Evolutionary conservation across 208 protist species (phyloP).

Genomic region (Acanthamoeba lenticulata): DNA sequence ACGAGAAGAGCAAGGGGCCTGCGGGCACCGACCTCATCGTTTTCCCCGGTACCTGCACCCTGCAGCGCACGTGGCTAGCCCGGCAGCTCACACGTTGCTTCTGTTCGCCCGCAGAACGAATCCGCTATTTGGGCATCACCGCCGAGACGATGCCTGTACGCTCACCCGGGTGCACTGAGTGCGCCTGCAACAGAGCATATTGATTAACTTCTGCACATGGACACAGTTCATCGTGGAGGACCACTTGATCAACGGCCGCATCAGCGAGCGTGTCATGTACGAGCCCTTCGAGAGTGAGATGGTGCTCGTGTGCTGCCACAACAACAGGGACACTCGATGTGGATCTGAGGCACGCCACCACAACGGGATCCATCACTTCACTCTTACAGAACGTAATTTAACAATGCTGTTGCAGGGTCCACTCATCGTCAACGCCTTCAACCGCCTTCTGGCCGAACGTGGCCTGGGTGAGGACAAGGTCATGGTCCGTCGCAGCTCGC

Average conservation of each 20-base stretch:
- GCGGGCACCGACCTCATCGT: background rate
- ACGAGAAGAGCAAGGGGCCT: background rate
- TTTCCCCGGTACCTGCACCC: background rate
- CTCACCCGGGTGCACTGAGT: background rate
- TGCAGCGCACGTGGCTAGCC: background rate
- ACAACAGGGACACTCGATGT: background rate
- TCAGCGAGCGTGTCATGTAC: background rate
- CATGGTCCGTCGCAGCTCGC: background rate
- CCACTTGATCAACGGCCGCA: background rate
- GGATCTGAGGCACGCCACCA: background rate
- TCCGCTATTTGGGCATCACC: background rate
- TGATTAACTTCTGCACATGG: background rate
- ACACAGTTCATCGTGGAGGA: background rate
- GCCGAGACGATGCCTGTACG: background rate
- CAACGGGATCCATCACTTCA: too few relatives aligned
- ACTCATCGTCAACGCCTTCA: background rate
- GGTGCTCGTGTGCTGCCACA: background rate
- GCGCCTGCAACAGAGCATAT: background rate
- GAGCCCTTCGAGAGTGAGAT: background rate
- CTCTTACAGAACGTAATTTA: too few relatives aligned
- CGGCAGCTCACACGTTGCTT: background rate
- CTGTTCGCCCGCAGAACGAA: background rate
- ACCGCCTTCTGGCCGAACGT: background rate
- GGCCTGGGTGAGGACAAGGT: background rate
- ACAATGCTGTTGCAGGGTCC: background rate